Conservation (phyloP, 305 asterid genomes). For the Solanum hybrid region DNA sequence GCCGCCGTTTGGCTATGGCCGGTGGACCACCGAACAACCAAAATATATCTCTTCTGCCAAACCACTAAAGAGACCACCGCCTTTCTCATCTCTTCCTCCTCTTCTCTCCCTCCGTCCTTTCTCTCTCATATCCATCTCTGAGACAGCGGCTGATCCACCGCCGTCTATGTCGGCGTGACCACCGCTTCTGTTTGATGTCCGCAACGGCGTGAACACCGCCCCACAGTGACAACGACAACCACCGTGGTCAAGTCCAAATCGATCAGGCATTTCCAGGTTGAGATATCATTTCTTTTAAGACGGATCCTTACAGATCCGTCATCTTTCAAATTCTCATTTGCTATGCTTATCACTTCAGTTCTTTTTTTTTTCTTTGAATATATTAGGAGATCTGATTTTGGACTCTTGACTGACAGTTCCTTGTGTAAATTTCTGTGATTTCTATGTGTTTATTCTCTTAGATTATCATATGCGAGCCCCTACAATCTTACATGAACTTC, state of each 20-base stretch:
- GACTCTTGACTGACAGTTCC: neutral
- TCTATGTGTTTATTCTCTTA: neutral
- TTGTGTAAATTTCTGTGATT: neutral
- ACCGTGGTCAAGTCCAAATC: neutral
- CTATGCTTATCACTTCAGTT: neutral
- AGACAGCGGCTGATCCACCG: neutral
- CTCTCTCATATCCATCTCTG: neutral
- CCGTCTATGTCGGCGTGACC: neutral
- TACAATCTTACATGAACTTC: neutral
- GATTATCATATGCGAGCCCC: neutral
- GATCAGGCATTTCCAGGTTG: neutral
- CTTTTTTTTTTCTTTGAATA: neutral
- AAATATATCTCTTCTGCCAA: neutral
- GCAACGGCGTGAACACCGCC: neutral
- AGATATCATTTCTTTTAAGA: neutral
- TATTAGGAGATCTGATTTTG: neutral
- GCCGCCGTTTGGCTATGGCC: neutral
- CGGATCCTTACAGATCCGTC: neutral
- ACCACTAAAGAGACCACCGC: neutral
- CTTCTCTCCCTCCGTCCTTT: neutral
- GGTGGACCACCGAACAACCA: neutral
- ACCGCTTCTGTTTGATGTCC: neutral
- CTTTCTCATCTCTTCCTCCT: neutral
- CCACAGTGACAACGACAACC: neutral
- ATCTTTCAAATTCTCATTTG: neutral